Evolutionary conservation across 257 asterid genomes (phyloP).

Genomic region (Euphrasia confusa): DNA sequence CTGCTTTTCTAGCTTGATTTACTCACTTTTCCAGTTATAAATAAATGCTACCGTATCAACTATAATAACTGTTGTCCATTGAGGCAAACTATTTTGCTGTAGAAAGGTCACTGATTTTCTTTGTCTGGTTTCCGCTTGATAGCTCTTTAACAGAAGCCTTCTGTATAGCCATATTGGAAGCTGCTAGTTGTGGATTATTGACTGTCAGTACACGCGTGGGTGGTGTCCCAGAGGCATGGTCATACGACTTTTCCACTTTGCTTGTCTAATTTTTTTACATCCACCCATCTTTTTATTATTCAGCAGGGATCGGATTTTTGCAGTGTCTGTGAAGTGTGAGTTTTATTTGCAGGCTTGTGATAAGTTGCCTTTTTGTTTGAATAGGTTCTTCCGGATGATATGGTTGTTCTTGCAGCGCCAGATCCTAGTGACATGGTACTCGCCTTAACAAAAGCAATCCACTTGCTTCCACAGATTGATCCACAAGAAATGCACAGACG

Average conservation of each 20-base stretch:
- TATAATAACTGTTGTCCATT: not conserved
- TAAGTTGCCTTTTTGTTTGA: constrained; percentile 20
- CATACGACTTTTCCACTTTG: constrained; percentile 24
- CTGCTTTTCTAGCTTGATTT: constrained; percentile 8
- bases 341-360: constrained; percentile 17
- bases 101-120: constrained; percentile 3
- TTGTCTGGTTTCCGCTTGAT: constrained; percentile 30
- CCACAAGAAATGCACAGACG: constrained; percentile 84
- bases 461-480: constrained; percentile 81
- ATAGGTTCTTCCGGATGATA: constrained; percentile 96
- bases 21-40: not conserved
- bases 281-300: constrained; percentile 21
- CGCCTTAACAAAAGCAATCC: constrained; percentile 72
- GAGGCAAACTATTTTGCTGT: constrained; percentile 3
- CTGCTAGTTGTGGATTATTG: constrained; percentile 95
- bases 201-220: constrained; percentile 99
- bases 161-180: constrained; percentile 95
- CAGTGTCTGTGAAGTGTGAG: not conserved
- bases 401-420: constrained; percentile 86
- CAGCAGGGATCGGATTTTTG: constrained; percentile 21
- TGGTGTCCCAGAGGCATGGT: constrained; percentile 98
- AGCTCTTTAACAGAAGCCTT: constrained; percentile 98
- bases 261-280: constrained; percentile 27
- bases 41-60: not conserved
- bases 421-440: constrained; percentile 88